Conservation (phyloP, 495 filamentous ascomycete species). For the Penicillium flavigenum region DNA sequence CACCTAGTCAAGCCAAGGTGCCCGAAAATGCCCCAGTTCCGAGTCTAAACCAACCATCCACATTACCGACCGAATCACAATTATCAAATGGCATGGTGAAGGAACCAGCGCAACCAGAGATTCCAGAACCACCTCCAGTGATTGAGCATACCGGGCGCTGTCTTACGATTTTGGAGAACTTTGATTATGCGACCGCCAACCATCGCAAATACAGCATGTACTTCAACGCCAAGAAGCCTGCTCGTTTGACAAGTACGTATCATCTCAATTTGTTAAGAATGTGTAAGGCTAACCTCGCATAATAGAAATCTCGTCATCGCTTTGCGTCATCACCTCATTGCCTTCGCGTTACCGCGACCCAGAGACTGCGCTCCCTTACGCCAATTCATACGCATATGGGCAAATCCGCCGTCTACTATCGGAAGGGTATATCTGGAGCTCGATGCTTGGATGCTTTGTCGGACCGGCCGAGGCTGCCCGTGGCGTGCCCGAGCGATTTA, state of each 20-base stretch:
- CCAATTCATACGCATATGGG: conserved; percentile 69
- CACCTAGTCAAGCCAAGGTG: conserved; percentile 21
- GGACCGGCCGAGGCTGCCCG: conserved; percentile 57
- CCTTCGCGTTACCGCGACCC: conserved; percentile 77
- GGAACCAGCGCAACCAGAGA: conserved; percentile 20
- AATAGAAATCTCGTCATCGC: conserved; percentile 49
- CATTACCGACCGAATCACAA: not conserved
- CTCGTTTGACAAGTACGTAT: conserved; percentile 47
- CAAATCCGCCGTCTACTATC: conserved; percentile 61
- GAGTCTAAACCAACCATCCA: conserved; percentile 16
- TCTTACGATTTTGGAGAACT: conserved; percentile 55
- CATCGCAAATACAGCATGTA: conserved; percentile 51
- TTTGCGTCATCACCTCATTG: conserved; percentile 78
- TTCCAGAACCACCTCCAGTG: conserved; percentile 37
- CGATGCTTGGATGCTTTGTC: conserved; percentile 72
- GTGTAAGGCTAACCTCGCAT: conserved; percentile 18
- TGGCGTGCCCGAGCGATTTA: conserved; percentile 69
- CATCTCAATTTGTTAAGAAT: conserved; percentile 14
- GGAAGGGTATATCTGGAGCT: conserved; percentile 70
- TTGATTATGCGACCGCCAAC: conserved; percentile 53
- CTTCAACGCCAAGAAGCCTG: conserved; percentile 53
- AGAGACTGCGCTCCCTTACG: conserved; percentile 71
- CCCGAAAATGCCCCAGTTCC: conserved; percentile 17
- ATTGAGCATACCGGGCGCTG: conserved; percentile 53
- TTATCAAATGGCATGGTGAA: conserved; percentile 14